Evolutionary conservation across 768 basidiomycete genomes (phyloP), one percentile per base, ranked within the genome.

Genomic region (Lactifluus echinatus): DNA sequence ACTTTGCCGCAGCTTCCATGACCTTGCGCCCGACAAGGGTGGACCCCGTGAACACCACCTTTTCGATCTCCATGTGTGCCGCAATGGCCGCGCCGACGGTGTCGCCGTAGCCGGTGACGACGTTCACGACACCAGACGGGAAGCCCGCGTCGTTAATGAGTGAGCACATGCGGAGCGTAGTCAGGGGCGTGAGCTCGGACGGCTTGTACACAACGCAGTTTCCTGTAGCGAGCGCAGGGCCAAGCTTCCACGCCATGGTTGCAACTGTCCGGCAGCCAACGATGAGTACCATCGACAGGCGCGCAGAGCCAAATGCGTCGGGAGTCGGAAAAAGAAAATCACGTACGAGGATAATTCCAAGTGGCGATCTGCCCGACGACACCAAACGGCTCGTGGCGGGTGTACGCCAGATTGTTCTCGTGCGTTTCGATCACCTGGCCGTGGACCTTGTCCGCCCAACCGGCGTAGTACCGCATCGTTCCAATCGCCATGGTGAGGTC

Each of bases 371-470:
- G 74, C 53, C 73, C 74, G 54, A 71, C 76, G 64, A 80, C 79
- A 28, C 80, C 79, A 60, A 80, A 71, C 4, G 84, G 84, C 66
- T 84, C 82, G 65, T 82, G 80, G 21, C 77, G 70, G 7, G 82
- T 84, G 69, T 83, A 84, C 2, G 73, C 75, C 49, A 83, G 70
- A 70, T 81, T 82, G 29, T 53, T 61, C 59, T 68, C 67, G 31
- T 62, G 69, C 63, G 69, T 81, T 73, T 92, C 88, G 67, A 91
- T 83, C 8, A 81, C 82, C 68, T 89, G 80, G 5, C 88, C 89
- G 4, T 77, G 74, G 52, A 87, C 71, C 73, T 94, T 95, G 74
- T 93, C 93, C 21, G 91, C 89, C 84, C 89, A 89, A 17, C 93
- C 93, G 40, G 83, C 89, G 65, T 87, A 97, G 73, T 94, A 95